These are phyloP conservation scores for Pseudogymnoascus sp. DNA, from an alignment of 2,329 filamentous ascomycete genomes.

Conservation along the genomic window DNA sequence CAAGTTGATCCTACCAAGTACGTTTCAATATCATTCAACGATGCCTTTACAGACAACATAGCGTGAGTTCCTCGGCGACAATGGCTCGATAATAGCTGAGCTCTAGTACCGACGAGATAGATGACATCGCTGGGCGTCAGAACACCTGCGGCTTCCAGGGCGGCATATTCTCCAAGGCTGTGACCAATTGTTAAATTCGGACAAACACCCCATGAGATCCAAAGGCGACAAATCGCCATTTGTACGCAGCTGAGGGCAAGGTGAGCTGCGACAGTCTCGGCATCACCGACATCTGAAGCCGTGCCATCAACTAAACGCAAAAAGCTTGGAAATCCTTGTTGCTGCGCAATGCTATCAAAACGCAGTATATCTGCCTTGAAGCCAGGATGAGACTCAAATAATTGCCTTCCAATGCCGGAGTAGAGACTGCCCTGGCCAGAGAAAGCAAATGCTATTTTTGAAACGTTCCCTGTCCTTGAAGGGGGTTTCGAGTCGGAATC, in stretches of 20 bases:
- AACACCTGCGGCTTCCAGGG: constrained; percentile 60
- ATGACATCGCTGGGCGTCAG: constrained; percentile 62
- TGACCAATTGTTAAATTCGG: constrained; percentile 48
- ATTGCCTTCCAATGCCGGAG: not conserved
- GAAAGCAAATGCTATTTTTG: constrained; percentile 22
- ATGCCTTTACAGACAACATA: constrained; percentile 47
- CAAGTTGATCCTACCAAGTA: constrained; percentile 42
- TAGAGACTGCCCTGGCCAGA: constrained; percentile 30
- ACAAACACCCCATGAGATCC: constrained; percentile 44
- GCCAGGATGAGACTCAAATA: constrained; percentile 28
- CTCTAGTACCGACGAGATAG: constrained; percentile 59
- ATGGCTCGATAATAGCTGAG: constrained; percentile 52
- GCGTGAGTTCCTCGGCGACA: constrained; percentile 60
- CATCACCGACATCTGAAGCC: constrained; percentile 30
- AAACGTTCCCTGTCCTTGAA: not conserved
- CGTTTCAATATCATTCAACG: constrained; percentile 38
- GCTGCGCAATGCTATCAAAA: not conserved
- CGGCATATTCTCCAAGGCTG: constrained; percentile 65
- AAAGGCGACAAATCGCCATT: constrained; percentile 44
- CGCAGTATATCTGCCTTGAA: constrained; percentile 5
- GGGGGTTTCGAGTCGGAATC: constrained; percentile 36
- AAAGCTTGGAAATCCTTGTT: constrained; percentile 6
- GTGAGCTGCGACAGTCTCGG: constrained; percentile 42
- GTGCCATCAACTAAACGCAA: constrained; percentile 34
- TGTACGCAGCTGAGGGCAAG: constrained; percentile 43